A percentile compares a stretch with the other conserved stretches of the same genome.
Evolutionary conservation across 176 grass and related monocot genomes (phyloP).

Genomic region (Musa beccarii): DNA sequence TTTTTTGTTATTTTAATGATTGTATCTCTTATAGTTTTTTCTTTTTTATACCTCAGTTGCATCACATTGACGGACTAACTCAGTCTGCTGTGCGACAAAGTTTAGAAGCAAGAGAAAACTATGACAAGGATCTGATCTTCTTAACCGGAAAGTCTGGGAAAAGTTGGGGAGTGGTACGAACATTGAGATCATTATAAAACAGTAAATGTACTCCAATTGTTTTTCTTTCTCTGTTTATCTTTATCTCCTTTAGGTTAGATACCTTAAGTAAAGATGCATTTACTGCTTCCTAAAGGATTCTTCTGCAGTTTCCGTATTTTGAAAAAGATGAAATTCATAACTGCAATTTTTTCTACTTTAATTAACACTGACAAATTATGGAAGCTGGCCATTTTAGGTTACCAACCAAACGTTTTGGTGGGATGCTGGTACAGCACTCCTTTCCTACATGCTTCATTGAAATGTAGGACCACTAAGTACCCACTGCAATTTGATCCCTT

Average conservation of each 20-base stretch:
- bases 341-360: not conserved
- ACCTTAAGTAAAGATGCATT: not conserved
- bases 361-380: not conserved
- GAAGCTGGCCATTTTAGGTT: too few species aligned
- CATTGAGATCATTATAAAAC: not conserved
- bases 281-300: not conserved
- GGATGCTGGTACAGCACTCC: too few species aligned
- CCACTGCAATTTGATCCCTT: too few species aligned
- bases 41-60: constrained; percentile 35
- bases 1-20: not conserved
- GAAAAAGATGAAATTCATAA: not conserved
- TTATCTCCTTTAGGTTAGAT: not conserved
- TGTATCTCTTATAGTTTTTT: not conserved
- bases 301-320: not conserved
- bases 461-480: too few species aligned
- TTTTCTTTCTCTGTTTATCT: not conserved
- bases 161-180: constrained; percentile 62
- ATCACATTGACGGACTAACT: constrained; percentile 84
- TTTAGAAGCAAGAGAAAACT: constrained; percentile 47
- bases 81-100: constrained; percentile 49
- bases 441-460: too few species aligned
- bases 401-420: too few species aligned
- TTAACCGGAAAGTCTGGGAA: constrained; percentile 60
- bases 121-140: constrained; percentile 39
- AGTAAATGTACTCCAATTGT: not conserved